These are phyloP conservation scores for Coccomyxa sp. DNA, from an alignment of 139 green algal species.

Conservation along the genomic window DNA sequence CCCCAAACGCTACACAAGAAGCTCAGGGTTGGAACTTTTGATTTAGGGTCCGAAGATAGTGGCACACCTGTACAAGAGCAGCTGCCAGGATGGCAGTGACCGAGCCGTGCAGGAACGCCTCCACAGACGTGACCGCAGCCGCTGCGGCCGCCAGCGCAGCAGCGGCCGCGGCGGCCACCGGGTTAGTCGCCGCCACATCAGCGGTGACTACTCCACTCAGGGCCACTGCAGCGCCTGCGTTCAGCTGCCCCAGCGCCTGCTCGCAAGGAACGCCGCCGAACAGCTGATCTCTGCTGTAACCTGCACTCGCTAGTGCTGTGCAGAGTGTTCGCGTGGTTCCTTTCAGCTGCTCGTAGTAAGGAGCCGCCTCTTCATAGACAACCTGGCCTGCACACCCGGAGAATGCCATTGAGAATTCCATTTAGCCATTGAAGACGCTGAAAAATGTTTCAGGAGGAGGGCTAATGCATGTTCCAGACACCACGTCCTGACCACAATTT, in stretches of 20 bases:
- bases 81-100: conserved; percentile 50
- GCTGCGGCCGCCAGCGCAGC: conserved; percentile 5
- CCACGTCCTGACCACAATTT: too few species aligned
- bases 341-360: background rate
- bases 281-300: background rate
- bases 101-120: conserved; percentile 51
- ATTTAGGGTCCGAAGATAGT: too few species aligned
- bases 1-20: too few species aligned
- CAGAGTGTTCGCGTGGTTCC: background rate
- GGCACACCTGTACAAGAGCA: conserved; percentile 38
- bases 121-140: conserved; percentile 16
- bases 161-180: background rate
- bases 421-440: too few species aligned
- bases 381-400: background rate
- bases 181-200: conserved; percentile 5
- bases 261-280: background rate
- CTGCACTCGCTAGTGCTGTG: background rate
- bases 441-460: too few species aligned
- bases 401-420: too few species aligned
- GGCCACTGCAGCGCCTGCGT: background rate
- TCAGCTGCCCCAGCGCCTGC: background rate
- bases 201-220: background rate
- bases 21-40: too few species aligned
- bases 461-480: too few species aligned
- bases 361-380: background rate